Percentiles rank a stretch among this genome's conserved stretches.
Conservation (phyloP, 1,284 basidiomycete genomes). For the Marasmius sp. region DNA sequence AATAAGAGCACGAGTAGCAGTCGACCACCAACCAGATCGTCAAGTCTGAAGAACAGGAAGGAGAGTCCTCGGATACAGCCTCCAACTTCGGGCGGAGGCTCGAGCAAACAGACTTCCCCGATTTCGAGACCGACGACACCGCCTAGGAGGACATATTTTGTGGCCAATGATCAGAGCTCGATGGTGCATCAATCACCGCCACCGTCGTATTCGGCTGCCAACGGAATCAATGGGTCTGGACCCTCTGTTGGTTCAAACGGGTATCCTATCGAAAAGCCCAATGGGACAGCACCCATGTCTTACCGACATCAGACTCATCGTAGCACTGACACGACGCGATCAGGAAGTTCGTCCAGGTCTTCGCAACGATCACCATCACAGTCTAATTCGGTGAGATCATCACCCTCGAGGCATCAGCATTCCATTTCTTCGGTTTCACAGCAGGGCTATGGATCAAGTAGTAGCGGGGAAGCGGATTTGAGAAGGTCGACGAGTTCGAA, state of each 20-base stretch:
- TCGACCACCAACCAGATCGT: constrained; percentile 5
- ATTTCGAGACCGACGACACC: constrained; percentile 26
- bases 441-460: neutral
- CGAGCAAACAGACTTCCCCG: neutral
- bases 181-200: constrained; percentile 35
- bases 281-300: neutral
- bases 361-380: neutral
- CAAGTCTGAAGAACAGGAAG: constrained; percentile 5
- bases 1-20: constrained; percentile 1
- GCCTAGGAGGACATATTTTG: constrained; percentile 33
- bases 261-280: constrained; percentile 6
- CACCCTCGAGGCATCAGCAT: neutral
- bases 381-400: neutral
- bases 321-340: neutral
- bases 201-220: constrained; percentile 35
- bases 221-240: neutral
- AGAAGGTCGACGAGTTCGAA: neutral
- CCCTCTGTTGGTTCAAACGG: constrained; percentile 1
- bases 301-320: neutral
- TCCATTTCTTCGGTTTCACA: neutral
- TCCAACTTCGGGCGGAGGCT: neutral
- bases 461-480: neutral
- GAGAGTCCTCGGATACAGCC: constrained; percentile 8
- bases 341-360: neutral
- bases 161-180: constrained; percentile 34